Conservation (phyloP, 139 green algal genomes). For the Medakamo hakoo region DNA sequence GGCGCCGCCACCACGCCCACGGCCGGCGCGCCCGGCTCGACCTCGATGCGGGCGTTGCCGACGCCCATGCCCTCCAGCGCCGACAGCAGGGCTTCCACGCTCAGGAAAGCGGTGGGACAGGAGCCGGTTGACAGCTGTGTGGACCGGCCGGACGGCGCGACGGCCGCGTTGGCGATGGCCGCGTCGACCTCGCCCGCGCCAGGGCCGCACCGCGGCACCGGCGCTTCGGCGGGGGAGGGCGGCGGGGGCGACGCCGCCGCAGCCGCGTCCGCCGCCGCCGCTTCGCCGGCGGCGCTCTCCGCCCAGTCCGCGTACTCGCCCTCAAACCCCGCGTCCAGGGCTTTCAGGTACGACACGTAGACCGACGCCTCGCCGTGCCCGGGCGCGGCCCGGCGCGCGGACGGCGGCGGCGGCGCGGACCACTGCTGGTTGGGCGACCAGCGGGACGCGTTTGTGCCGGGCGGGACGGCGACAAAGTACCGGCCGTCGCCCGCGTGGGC, state of each 20-base stretch:
- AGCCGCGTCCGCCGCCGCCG: neutral
- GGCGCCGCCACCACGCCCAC: too few relatives aligned
- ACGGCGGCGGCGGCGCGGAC: neutral
- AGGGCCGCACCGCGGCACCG: too few relatives aligned
- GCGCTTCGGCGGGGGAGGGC: too few relatives aligned
- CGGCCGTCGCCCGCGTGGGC: constrained; percentile 58
- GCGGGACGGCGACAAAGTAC: constrained; percentile 66
- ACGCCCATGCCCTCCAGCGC: constrained; percentile 70
- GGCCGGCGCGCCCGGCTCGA: constrained; percentile 35
- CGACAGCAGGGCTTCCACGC: constrained; percentile 56
- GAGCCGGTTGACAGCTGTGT: too few relatives aligned
- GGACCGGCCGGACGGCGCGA: too few relatives aligned
- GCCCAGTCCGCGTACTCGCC: neutral
- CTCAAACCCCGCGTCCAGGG: neutral
- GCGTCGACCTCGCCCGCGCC: too few relatives aligned
- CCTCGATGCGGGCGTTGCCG: constrained; percentile 68
- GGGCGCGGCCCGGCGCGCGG: neutral
- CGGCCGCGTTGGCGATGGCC: too few relatives aligned
- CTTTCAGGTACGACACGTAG: neutral
- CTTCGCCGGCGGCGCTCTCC: neutral
- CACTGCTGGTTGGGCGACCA: neutral
- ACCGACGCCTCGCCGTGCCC: neutral
- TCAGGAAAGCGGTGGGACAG: constrained; percentile 4
- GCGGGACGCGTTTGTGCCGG: constrained; percentile 12
- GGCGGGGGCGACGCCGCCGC: too few relatives aligned